Evolutionary conservation across 306 rosid genomes (phyloP), one percentile per base, ranked within the genome.

Genomic region (Crotalaria pallida): DNA sequence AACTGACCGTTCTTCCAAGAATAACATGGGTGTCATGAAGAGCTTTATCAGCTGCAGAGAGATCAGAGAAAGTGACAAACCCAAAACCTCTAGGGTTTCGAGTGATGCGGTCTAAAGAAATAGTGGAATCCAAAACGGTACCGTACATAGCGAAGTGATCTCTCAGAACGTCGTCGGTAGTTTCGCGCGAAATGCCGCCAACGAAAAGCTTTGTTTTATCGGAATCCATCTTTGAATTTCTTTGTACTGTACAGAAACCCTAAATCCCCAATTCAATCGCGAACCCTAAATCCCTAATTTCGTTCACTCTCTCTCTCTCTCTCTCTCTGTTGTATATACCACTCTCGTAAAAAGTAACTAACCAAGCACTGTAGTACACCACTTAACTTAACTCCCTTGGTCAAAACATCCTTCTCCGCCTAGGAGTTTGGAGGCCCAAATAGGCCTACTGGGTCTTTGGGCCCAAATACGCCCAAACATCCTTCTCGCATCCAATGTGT

Each of bases 51-150:
- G 85, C 85, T 0, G 92, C 78, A 33, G 86, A 57, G 1, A 78
- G 45, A 17, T 88, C 89, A 9, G 85, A 82, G 82, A 88, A 88
- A 29, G 84, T 76, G 19, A 88, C 88, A 76, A 88, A 90, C 40
- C 97, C 97, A 49, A 90, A 90, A n/a, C 95, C 97, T 76, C 97
- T 76, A 67, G 95, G 81, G 78, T 22, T 65, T 43, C 44, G 77
- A n/a, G 89, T 84, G 60, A 0, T 16, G 26, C 82, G 88, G 81
- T 88, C 88, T 8, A 79, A 12, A 8, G 85, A 76, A 45, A 88
- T 60, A 3, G 77, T 59, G 26, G 85, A 88, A 59, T 83, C 80
- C 77, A 68, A 48, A 73, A 91, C 88, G 38, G 53, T 17, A 29
- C 91, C 89, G 73, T 86, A 91, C 21, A 50, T 70, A 29, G 68